These are phyloP conservation scores for Aegilops speltoides DNA, from an alignment of 176 grass and related monocot genomes.

Conservation along the genomic window DNA sequence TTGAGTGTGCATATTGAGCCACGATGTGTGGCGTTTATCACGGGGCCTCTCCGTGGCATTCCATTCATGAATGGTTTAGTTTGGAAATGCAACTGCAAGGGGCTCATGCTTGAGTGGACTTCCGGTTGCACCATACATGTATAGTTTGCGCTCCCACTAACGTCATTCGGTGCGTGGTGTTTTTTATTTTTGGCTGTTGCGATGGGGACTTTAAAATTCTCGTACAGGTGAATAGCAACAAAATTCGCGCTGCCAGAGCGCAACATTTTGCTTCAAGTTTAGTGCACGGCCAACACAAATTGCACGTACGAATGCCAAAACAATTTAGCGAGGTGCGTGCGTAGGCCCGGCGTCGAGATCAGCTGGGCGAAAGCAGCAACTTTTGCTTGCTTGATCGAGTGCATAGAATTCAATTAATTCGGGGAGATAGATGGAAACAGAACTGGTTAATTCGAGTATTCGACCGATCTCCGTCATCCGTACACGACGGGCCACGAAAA, in stretches of 20 bases:
- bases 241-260: not conserved
- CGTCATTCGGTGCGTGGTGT: not conserved
- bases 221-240: not conserved
- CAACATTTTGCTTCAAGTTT: not conserved
- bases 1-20: not conserved
- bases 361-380: too few species aligned
- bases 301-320: too few species aligned
- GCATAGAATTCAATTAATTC: too few species aligned
- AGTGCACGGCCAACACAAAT: not conserved
- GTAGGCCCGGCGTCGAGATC: too few species aligned
- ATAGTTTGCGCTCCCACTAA: not conserved
- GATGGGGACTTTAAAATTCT: not conserved
- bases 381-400: too few species aligned
- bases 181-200: not conserved
- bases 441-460: not conserved
- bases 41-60: not conserved
- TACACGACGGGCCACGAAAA: slow-evolving; percentile 22
- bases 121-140: too few species aligned
- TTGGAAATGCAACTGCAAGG: not conserved
- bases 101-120: not conserved
- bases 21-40: slow-evolving; percentile 24
- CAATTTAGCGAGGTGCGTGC: too few species aligned
- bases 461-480: not conserved
- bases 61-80: not conserved
- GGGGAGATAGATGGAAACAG: too few species aligned